Conservation (phyloP, 2,329 filamentous ascomycete species). For the Pezicula rhizophila region DNA sequence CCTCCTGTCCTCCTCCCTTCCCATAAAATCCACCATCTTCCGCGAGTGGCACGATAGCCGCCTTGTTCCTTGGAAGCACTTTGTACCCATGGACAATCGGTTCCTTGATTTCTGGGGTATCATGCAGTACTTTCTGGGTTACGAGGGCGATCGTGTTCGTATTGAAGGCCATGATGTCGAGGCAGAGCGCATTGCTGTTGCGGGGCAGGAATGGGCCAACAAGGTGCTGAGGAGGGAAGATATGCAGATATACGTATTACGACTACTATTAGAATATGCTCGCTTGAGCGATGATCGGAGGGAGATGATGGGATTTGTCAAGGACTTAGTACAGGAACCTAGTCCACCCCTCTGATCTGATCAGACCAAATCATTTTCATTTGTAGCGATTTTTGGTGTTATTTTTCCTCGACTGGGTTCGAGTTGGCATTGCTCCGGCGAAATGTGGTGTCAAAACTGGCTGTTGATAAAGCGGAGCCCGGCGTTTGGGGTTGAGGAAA, state of each 20-base stretch:
- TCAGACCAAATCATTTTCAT: too few relatives aligned
- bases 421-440: too few relatives aligned
- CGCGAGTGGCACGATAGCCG: constrained; percentile 76
- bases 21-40: constrained; percentile 74
- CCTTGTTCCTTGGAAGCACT: constrained; percentile 73
- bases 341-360: too few relatives aligned
- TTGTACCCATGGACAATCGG: constrained; percentile 73
- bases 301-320: constrained; percentile 27
- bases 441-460: too few relatives aligned
- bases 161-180: constrained; percentile 38
- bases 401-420: too few relatives aligned
- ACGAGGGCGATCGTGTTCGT: constrained; percentile 35
- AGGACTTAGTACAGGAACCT: constrained; percentile 15
- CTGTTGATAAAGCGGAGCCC: too few relatives aligned
- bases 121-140: constrained; percentile 69
- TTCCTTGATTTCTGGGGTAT: constrained; percentile 69
- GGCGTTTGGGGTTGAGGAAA: too few relatives aligned
- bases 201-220: constrained; percentile 66
- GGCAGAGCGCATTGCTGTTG: constrained; percentile 59
- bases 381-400: too few relatives aligned
- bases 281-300: constrained; percentile 28
- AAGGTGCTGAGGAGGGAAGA: constrained; percentile 67
- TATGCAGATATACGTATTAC: constrained; percentile 55
- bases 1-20: constrained; percentile 60
- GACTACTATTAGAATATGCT: constrained; percentile 60